phyloP scores from a whole-genome alignment of 169 alveolate genomes.

The Cryptosporidium muris region DNA sequence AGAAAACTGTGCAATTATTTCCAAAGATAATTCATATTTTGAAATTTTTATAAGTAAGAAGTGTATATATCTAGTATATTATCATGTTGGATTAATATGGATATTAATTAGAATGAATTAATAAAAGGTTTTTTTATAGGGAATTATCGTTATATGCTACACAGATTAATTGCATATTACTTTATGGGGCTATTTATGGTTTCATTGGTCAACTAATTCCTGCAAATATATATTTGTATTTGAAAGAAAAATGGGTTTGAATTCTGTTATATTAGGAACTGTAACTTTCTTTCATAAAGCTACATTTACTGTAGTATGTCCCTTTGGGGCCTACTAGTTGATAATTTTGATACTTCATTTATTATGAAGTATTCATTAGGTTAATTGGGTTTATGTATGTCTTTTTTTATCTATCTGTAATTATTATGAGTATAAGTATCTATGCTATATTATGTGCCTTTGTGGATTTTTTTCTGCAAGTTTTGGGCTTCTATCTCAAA shows the following conservation, averaged over 20 bases:
- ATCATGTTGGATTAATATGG: too few relatives aligned
- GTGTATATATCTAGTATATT: too few relatives aligned
- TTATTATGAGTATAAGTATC: not conserved
- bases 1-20: too few relatives aligned
- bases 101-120: too few relatives aligned
- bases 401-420: constrained; percentile 29
- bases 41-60: too few relatives aligned
- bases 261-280: constrained; percentile 50
- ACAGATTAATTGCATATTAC: constrained; percentile 2
- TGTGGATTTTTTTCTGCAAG: constrained; percentile 65
- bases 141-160: not conserved
- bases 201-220: constrained; percentile 61
- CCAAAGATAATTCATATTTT: too few relatives aligned
- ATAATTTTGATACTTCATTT: constrained; percentile 3
- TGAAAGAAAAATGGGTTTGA: constrained; percentile 17
- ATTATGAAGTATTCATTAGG: constrained; percentile 28
- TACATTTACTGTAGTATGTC: constrained; percentile 40
- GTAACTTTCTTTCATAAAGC: constrained; percentile 56
- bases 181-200: constrained; percentile 62
- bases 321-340: constrained; percentile 50
- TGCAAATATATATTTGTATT: constrained; percentile 50
- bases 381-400: constrained; percentile 9
- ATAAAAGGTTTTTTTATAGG: too few relatives aligned
- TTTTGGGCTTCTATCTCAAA: constrained; percentile 56
- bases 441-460: constrained; percentile 57